These are phyloP conservation scores for Chlorokybus atmophyticus DNA, from an alignment of 139 green algal species.

Conservation along the genomic window DNA sequence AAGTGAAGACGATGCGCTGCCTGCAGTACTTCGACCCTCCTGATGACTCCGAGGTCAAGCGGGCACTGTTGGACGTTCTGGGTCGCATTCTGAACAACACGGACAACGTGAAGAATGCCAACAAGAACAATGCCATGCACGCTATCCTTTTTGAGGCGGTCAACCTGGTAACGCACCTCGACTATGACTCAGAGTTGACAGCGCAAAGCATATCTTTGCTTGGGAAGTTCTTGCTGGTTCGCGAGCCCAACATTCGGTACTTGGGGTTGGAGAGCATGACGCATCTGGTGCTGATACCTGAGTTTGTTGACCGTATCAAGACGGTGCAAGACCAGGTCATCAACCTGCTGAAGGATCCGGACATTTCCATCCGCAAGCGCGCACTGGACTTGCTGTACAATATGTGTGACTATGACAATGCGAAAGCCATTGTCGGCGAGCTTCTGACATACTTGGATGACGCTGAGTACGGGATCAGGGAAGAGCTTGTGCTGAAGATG, in stretches of 20 bases:
- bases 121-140: constrained; percentile 96
- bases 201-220: constrained; percentile 38
- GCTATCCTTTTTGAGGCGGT: constrained; percentile 93
- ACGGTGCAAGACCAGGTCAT: constrained; percentile 32
- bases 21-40: constrained; percentile 88
- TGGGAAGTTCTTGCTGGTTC: constrained; percentile 47
- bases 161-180: constrained; percentile 53
- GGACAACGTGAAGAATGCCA: constrained; percentile 44
- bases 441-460: constrained; percentile 53
- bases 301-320: constrained; percentile 29
- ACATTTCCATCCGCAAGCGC: constrained; percentile 75
- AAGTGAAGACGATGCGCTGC: constrained; percentile 74
- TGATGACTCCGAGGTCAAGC: constrained; percentile 44
- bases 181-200: constrained; percentile 52
- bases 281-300: constrained; percentile 21
- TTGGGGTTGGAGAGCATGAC: constrained; percentile 54
- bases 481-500: constrained; percentile 94
- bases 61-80: constrained; percentile 40
- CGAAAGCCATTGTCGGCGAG: constrained; percentile 58
- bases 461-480: constrained; percentile 78
- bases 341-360: constrained; percentile 53
- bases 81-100: constrained; percentile 31
- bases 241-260: constrained; percentile 85
- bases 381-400: constrained; percentile 77
- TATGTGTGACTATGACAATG: constrained; percentile 65